These are phyloP conservation scores for Suillus cothurnatus DNA, from an alignment of 768 basidiomycete species.

Conservation along the genomic window DNA sequence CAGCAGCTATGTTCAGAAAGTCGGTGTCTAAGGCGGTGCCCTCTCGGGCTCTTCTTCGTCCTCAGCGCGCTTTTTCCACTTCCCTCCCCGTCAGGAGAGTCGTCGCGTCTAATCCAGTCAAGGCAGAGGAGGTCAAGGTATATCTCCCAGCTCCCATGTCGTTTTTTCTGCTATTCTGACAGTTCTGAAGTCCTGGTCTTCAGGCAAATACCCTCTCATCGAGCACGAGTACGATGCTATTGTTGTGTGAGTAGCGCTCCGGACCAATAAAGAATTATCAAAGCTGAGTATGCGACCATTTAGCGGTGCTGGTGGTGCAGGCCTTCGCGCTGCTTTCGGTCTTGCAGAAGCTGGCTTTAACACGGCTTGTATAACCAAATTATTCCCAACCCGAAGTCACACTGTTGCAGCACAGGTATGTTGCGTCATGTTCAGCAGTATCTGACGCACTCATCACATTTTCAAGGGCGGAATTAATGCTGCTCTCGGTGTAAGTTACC, in stretches of 20 bases:
- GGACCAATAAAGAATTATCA: conserved; percentile 1
- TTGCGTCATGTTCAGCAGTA: conserved; percentile 6
- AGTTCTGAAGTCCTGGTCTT: conserved; percentile 63
- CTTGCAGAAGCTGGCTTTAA: conserved; percentile 98
- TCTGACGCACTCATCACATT: not conserved
- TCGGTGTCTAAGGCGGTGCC: conserved; percentile 43
- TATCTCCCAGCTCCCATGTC: conserved; percentile 17
- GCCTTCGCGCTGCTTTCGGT: conserved; percentile 97
- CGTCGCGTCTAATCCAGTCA: conserved; percentile 71
- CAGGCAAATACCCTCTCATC: conserved; percentile 92
- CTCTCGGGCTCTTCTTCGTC: conserved; percentile 46
- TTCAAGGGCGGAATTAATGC: conserved; percentile 95
- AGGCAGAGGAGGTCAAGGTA: conserved; percentile 84
- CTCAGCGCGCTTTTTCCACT: conserved; percentile 65
- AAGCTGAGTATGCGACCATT: conserved; percentile 17
- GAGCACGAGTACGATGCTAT: conserved; percentile 99
- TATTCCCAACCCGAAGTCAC: conserved; percentile 98
- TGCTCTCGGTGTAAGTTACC: conserved; percentile 77
- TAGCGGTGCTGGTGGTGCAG: conserved; percentile 97
- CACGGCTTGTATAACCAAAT: conserved; percentile 98
- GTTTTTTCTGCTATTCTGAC: conserved; percentile 11
- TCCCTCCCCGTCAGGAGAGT: conserved; percentile 62
- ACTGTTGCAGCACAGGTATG: conserved; percentile 95
- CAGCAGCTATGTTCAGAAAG: conserved; percentile 63
- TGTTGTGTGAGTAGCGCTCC: conserved; percentile 79